These are phyloP conservation scores for Paraphoma sp. DNA, from an alignment of 2,329 filamentous ascomycete genomes.

Conservation along the genomic window DNA sequence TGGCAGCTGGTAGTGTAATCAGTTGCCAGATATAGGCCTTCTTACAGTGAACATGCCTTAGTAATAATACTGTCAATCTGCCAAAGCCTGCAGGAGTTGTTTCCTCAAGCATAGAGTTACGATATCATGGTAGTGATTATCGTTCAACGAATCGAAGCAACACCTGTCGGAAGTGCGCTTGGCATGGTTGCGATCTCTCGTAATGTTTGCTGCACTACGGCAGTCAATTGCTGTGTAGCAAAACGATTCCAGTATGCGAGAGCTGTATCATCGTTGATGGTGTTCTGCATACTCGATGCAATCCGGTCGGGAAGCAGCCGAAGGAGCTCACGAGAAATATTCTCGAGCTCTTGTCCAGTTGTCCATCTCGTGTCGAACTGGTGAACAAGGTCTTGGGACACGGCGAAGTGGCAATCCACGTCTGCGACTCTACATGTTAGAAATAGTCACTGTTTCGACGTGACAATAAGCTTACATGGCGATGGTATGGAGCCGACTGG, in stretches of 20 bases:
- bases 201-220: neutral
- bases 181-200: neutral
- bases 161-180: too few relatives aligned
- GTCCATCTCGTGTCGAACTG: too few relatives aligned
- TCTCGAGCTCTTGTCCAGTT: neutral
- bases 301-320: neutral
- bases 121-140: too few relatives aligned
- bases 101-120: too few relatives aligned
- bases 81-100: too few relatives aligned
- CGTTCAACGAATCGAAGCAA: too few relatives aligned
- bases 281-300: neutral
- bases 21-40: neutral
- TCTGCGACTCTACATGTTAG: neutral
- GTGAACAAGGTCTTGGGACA: neutral
- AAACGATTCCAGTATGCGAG: neutral
- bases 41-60: too few relatives aligned
- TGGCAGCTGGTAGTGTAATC: neutral
- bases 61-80: too few relatives aligned
- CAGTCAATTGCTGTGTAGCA: neutral
- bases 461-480: neutral
- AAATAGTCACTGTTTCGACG: too few relatives aligned
- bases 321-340: neutral
- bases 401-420: neutral
- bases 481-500: neutral
- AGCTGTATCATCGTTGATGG: neutral